Conservation (phyloP, 805 yeast genomes). For the Sugiyamaella valdiviana region DNA sequence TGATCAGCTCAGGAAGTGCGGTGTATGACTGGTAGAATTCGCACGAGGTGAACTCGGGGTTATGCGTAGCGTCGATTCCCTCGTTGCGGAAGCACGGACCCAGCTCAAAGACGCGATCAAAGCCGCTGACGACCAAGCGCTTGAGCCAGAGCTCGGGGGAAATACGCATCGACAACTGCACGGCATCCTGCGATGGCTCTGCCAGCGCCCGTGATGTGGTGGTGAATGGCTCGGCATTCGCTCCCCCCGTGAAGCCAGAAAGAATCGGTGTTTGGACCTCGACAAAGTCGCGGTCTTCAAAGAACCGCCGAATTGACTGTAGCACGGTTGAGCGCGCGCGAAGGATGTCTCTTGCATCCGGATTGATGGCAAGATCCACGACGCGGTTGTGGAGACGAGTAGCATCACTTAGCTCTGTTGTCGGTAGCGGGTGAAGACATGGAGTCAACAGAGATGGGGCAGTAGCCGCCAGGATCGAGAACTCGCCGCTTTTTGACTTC, state of each 20-base stretch:
- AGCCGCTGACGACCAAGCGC: conserved; percentile 96
- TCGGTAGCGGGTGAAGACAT: conserved; percentile 64
- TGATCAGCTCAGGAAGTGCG: conserved; percentile 59
- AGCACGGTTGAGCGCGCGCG: conserved; percentile 51
- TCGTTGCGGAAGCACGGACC: conserved; percentile 99
- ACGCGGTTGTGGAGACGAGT: conserved; percentile 63
- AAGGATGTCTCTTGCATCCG: conserved; percentile 42
- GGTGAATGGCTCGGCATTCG: conserved; percentile 81
- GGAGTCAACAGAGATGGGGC: conserved; percentile 57
- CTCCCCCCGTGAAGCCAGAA: conserved; percentile 69
- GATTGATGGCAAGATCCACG: conserved; percentile 63
- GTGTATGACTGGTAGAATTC: conserved; percentile 95
- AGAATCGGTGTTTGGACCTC: conserved; percentile 90
- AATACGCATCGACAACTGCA: conserved; percentile 66
- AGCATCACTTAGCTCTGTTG: conserved; percentile 47
- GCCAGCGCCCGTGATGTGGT: conserved; percentile 40
- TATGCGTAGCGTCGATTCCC: conserved; percentile 97
- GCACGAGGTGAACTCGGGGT: conserved; percentile 98
- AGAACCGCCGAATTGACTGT: conserved; percentile 49
- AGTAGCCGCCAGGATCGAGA: conserved; percentile 56
- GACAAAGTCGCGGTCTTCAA: conserved; percentile 50
- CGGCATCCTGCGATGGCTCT: conserved; percentile 78
- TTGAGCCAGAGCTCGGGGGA: conserved; percentile 96
- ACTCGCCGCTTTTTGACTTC: conserved; percentile 67
- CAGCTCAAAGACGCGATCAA: conserved; percentile 96